Evolutionary conservation across 768 basidiomycete species (phyloP), one percentile per base, ranked within the genome.

Genomic region (Xerocomus brunneocitrinus): DNA sequence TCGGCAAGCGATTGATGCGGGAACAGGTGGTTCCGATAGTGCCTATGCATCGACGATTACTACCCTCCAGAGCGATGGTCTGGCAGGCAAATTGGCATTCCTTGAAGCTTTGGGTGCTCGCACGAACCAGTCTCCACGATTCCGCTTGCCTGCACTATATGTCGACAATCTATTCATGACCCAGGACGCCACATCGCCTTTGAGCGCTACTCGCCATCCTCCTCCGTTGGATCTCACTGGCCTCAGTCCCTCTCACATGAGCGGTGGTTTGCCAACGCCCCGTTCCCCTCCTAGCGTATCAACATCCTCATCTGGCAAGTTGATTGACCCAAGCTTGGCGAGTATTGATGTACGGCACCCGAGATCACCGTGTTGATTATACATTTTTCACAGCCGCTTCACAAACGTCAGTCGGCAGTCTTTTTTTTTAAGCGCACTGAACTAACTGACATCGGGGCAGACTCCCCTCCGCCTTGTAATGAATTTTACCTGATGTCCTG

Each of bases 381-480:
- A 39, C 27, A 52, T 43, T 8, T 22, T 12, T 27, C 32, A 49
- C 60, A 90, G 87, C 87, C 87, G 32, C 73, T 89, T 52, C 87
- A 89, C 63, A 87, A 88, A 74, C 87, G 87, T 87, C 66, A 55
- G 84, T 74, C 9, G 36, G 64, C 32, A 45, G 40, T 46, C 55
- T 54, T 32, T 58, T 32, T 58, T 51, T 32, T 28, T 22, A 10
- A 25, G 19, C 39, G 14, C 47, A 27, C 48, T 3, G 7, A 51
- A 36, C 47, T 58, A 40, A 59, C 58, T 5, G 24, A 32, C 48
- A 40, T 35, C 45, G 54, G 42, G 50, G 44, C 67, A 91, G 89
- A 91, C 71, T 81, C 78, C 54, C 89, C 89, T 32, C 89, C 89
- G 13, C 89, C 89, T 10, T 91, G 89, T 74, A 91, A 91, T 61